These are phyloP conservation scores for Scenedesmus sp. DNA, from an alignment of 163 green algal genomes.

Conservation along the genomic window DNA sequence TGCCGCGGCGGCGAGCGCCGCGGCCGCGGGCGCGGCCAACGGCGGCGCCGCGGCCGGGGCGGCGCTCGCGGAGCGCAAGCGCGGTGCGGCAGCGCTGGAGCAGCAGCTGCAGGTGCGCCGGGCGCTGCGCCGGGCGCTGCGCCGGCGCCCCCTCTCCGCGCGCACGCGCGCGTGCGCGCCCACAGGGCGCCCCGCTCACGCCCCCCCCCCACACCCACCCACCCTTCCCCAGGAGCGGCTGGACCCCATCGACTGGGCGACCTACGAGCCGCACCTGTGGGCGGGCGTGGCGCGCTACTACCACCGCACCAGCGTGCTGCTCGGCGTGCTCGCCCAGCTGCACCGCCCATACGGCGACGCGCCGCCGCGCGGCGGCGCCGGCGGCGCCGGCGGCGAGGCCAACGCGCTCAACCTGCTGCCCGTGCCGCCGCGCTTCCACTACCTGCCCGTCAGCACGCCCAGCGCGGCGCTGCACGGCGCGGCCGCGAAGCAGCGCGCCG, in stretches of 20 bases:
- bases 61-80: slow-evolving; percentile 52
- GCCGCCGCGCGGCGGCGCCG: slow-evolving; percentile 8
- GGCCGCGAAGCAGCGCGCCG: slow-evolving; percentile 16
- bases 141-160: background rate
- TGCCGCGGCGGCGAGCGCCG: slow-evolving; percentile 89
- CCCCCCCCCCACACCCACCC: too few species aligned
- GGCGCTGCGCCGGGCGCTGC: background rate
- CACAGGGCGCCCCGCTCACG: too few species aligned
- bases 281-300: slow-evolving; percentile 72
- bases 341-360: slow-evolving; percentile 54
- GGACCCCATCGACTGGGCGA: slow-evolving; percentile 98
- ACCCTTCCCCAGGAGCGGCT: slow-evolving; percentile 69
- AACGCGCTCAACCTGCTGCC: slow-evolving; percentile 85
- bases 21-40: slow-evolving; percentile 1
- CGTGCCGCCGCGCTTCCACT: slow-evolving; percentile 81
- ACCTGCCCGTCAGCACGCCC: slow-evolving; percentile 88
- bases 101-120: slow-evolving; percentile 57
- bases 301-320: slow-evolving; percentile 71
- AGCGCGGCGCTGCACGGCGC: background rate
- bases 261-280: slow-evolving; percentile 92
- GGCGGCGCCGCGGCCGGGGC: slow-evolving; percentile 29
- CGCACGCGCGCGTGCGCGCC: background rate
- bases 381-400: slow-evolving; percentile 56
- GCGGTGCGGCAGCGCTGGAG: slow-evolving; percentile 57
- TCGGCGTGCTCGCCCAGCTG: slow-evolving; percentile 69